Conservation (phyloP, 805 yeast species). For the Nakazawaea pomicola region DNA sequence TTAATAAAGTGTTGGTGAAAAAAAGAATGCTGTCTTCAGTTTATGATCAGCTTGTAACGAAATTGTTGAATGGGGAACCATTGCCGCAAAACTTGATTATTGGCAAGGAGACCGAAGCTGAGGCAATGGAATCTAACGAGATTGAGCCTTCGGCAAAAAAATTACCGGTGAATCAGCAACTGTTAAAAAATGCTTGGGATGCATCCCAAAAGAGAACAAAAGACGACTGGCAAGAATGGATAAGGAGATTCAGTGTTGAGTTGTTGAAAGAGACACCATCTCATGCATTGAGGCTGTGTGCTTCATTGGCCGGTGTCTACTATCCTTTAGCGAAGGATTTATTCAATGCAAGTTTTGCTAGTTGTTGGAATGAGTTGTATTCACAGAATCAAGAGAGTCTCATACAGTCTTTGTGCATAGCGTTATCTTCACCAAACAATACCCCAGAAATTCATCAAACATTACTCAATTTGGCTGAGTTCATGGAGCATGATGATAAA, state of each 20-base stretch:
- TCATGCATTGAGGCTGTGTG: constrained; percentile 89
- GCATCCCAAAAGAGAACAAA: constrained; percentile 81
- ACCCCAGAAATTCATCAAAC: constrained; percentile 96
- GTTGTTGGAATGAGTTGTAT: constrained; percentile 91
- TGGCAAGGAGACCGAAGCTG: constrained; percentile 38
- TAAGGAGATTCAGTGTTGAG: constrained; percentile 79
- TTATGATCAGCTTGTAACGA: constrained; percentile 78
- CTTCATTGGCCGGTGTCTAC: constrained; percentile 80
- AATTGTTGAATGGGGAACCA: constrained; percentile 78
- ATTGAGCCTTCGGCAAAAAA: constrained; percentile 69
- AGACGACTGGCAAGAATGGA: constrained; percentile 99
- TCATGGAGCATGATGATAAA: constrained; percentile 96
- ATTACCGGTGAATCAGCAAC: constrained; percentile 61
- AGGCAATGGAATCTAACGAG: constrained; percentile 45
- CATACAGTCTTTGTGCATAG: constrained; percentile 78
- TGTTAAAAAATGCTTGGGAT: constrained; percentile 84
- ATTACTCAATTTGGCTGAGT: constrained; percentile 84
- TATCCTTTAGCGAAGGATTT: constrained; percentile 85
- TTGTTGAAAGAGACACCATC: constrained; percentile 89
- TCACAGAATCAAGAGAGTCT: constrained; percentile 87
- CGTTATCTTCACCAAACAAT: constrained; percentile 82
- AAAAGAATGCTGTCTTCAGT: constrained; percentile 64
- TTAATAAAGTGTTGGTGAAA: constrained; percentile 59
- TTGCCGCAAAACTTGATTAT: constrained; percentile 71
- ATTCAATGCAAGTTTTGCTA: constrained; percentile 91